phyloP scores from a whole-genome alignment of 179 eudicot genomes.

The Beta lomatogona region DNA sequence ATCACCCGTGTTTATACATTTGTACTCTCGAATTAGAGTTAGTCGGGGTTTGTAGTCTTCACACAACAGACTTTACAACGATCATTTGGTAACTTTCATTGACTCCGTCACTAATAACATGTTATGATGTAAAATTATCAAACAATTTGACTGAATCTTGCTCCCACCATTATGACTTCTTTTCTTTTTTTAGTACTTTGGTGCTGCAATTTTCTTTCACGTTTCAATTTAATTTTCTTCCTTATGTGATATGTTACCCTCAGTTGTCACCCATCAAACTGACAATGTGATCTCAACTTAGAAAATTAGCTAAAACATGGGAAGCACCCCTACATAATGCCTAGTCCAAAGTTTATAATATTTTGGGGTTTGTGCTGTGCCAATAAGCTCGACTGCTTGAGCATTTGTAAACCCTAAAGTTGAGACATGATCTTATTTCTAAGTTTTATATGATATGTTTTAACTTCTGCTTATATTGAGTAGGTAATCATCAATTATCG shows the following conservation, averaged over 20 bases:
- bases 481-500: too few species aligned
- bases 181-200: background rate
- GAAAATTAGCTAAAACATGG: conserved; percentile 28
- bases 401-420: background rate
- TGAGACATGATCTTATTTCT: background rate
- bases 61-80: conserved; percentile 7
- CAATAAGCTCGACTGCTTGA: conserved; percentile 6
- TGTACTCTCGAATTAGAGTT: background rate
- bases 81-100: background rate
- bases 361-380: conserved; percentile 17
- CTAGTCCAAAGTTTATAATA: background rate
- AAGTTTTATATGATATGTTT: background rate
- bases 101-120: conserved; percentile 23
- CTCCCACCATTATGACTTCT: too few species aligned
- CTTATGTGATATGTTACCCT: background rate
- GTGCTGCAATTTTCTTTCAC: background rate
- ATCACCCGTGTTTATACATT: background rate
- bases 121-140: background rate
- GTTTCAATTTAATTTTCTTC: background rate
- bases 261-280: conserved; percentile 6
- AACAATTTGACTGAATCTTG: background rate
- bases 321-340: conserved; percentile 10
- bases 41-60: background rate
- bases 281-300: conserved; percentile 33
- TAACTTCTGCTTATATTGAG: too few species aligned